phyloP scores from a whole-genome alignment of 1,139 yeast genomes.

The Taphrina confusa region DNA sequence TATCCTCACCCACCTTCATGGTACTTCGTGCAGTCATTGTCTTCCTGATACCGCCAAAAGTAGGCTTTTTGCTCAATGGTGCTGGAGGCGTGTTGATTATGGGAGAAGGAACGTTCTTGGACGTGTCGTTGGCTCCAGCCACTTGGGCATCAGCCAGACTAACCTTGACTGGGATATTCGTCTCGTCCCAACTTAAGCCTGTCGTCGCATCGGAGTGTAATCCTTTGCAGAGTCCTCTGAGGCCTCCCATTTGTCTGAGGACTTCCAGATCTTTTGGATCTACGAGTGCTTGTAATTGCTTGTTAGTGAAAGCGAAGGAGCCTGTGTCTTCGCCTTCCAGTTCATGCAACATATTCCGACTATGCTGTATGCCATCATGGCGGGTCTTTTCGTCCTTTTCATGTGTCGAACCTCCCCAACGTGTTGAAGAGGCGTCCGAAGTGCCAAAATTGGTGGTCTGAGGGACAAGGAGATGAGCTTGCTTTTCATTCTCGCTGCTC shows the following conservation, averaged over 20 bases:
- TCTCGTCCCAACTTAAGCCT: conserved; percentile 44
- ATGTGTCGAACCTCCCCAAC: conserved; percentile 12
- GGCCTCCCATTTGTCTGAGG: conserved; percentile 46
- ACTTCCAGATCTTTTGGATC: conserved; percentile 51
- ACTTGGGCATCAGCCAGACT: conserved; percentile 34
- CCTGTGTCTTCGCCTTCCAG: conserved; percentile 33
- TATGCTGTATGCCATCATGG: neutral
- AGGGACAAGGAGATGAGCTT: conserved; percentile 12
- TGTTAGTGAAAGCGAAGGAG: conserved; percentile 43
- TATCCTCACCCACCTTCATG: conserved; percentile 30
- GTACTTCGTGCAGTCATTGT: conserved; percentile 25
- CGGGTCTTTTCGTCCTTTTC: conserved; percentile 10
- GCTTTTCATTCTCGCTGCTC: neutral
- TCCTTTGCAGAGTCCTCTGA: conserved; percentile 44
- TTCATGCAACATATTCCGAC: conserved; percentile 14
- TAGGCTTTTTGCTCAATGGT: conserved; percentile 34
- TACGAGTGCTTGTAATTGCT: conserved; percentile 47
- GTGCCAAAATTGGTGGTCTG: neutral
- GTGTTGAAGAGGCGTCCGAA: conserved; percentile 11
- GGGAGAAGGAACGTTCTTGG: neutral
- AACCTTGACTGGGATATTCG: conserved; percentile 40
- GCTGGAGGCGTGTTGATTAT: conserved; percentile 2
- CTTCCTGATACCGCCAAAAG: conserved; percentile 14
- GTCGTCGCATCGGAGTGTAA: conserved; percentile 44
- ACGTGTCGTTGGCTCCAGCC: conserved; percentile 4